These are phyloP conservation scores for Fusarium nygamai DNA, from an alignment of 2,329 filamentous ascomycete species.

Conservation along the genomic window DNA sequence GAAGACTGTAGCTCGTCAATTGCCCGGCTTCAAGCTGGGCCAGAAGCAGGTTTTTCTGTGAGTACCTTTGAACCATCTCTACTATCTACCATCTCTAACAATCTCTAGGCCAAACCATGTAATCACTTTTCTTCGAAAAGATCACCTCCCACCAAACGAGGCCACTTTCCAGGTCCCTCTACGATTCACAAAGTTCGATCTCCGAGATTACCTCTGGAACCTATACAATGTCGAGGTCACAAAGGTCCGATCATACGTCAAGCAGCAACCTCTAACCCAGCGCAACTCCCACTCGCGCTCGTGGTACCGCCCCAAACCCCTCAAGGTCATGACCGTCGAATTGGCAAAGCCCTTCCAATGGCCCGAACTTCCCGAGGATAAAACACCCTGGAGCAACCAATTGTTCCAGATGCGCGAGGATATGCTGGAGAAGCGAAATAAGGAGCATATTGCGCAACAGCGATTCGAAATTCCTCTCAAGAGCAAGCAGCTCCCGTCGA, in stretches of 20 bases:
- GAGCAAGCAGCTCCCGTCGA: slow-evolving; percentile 54
- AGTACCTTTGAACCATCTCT: slow-evolving; percentile 36
- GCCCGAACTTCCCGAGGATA: slow-evolving; percentile 75
- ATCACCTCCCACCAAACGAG: slow-evolving; percentile 78
- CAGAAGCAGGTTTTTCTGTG: slow-evolving; percentile 67
- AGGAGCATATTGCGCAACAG: slow-evolving; percentile 47
- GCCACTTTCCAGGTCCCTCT: slow-evolving; percentile 93
- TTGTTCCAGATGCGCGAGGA: slow-evolving; percentile 64
- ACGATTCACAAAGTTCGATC: slow-evolving; percentile 93
- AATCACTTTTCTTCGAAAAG: slow-evolving; percentile 79
- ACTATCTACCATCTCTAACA: slow-evolving; percentile 13
- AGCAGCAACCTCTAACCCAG: slow-evolving; percentile 68
- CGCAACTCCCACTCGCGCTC: slow-evolving; percentile 60
- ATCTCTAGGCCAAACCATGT: slow-evolving; percentile 78
- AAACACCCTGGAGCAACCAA: slow-evolving; percentile 71
- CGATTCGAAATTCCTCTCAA: slow-evolving; percentile 51
- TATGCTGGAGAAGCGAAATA: slow-evolving; percentile 54
- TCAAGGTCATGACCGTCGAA: slow-evolving; percentile 96
- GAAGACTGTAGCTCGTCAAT: slow-evolving; percentile 50
- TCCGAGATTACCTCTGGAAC: slow-evolving; percentile 93
- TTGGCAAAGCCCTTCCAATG: slow-evolving; percentile 88
- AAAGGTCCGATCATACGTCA: slow-evolving; percentile 80
- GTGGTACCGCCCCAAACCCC: slow-evolving; percentile 75
- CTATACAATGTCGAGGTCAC: slow-evolving; percentile 80
- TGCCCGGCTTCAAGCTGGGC: slow-evolving; percentile 60